A percentile compares a stretch with the other conserved stretches of the same genome.
Evolutionary conservation across 768 basidiomycete species (phyloP).

Genomic region (Scleroderma citrinum): DNA sequence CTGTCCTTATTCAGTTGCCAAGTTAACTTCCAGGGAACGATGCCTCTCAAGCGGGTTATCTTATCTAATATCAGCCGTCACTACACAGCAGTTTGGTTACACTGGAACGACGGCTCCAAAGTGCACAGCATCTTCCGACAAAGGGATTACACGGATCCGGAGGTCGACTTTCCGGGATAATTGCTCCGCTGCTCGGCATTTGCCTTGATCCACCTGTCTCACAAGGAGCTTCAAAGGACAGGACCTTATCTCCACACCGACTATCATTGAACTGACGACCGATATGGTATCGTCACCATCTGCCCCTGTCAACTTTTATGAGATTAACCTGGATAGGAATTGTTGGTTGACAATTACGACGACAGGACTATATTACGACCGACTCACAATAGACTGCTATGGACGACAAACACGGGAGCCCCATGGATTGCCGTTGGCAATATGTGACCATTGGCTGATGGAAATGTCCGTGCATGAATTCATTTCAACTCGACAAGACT

Average conservation of each 20-base stretch:
- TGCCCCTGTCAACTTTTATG: conserved; percentile 4
- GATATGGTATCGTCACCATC: conserved; percentile 4
- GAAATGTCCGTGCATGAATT: not conserved
- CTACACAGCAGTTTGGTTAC: too few species aligned
- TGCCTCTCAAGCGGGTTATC: not conserved
- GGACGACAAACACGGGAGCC: not conserved
- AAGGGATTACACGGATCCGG: not conserved
- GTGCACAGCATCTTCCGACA: not conserved
- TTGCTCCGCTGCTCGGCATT: not conserved
- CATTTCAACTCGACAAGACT: too few species aligned
- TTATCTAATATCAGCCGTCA: too few species aligned
- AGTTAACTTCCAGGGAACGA: not conserved
- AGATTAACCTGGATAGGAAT: conserved; percentile 20
- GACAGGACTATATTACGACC: conserved; percentile 1
- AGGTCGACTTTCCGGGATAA: not conserved
- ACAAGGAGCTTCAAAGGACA: not conserved
- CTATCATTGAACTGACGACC: not conserved
- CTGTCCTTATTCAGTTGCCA: not conserved
- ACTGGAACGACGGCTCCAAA: too few species aligned
- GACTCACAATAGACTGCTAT: too few species aligned
- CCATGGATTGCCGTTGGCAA: not conserved
- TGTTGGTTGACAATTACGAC: not conserved
- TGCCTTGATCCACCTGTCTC: not conserved
- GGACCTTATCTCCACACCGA: not conserved
- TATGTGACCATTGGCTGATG: too few species aligned